Conservation (phyloP, 257 asterid genomes). For the Primulina eburnea region DNA sequence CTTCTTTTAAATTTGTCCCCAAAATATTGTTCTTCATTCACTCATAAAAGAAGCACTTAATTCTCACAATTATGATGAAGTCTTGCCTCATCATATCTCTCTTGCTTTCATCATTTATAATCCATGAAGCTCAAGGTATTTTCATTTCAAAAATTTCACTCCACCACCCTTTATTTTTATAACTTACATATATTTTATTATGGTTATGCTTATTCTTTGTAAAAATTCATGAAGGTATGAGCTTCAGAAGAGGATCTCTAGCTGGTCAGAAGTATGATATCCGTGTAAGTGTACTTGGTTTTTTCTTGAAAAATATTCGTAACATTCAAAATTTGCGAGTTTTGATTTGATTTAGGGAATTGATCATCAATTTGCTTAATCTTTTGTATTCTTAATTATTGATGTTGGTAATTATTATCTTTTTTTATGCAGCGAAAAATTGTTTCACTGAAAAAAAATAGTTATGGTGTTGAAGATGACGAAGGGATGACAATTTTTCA, state of each 20-base stretch:
- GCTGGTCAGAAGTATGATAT: slow-evolving; percentile 21
- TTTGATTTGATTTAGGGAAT: too few relatives aligned
- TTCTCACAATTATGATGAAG: slow-evolving; percentile 50
- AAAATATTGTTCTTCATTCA: slow-evolving; percentile 12
- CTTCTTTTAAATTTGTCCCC: slow-evolving; percentile 13
- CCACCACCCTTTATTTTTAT: neutral
- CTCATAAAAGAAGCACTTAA: slow-evolving; percentile 4
- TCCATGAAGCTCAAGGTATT: slow-evolving; percentile 50
- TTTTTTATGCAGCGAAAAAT: slow-evolving; percentile 27
- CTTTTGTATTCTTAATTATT: too few relatives aligned
- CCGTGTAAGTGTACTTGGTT: slow-evolving; percentile 33
- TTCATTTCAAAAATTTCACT: neutral
- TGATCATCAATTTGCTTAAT: too few relatives aligned
- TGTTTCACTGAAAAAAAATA: slow-evolving; percentile 7
- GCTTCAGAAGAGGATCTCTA: slow-evolving; percentile 33
- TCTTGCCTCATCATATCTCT: slow-evolving; percentile 32
- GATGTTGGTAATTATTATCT: neutral
- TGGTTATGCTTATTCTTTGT: neutral
- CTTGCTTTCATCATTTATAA: slow-evolving; percentile 40
- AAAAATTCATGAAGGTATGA: slow-evolving; percentile 38
- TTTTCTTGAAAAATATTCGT: too few relatives aligned
- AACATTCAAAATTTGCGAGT: too few relatives aligned
- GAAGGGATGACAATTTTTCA: neutral
- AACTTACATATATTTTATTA: neutral
- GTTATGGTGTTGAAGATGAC: slow-evolving; percentile 21